These are phyloP conservation scores for Penicillium olsonii DNA, from an alignment of 2,329 filamentous ascomycete genomes.

Conservation along the genomic window DNA sequence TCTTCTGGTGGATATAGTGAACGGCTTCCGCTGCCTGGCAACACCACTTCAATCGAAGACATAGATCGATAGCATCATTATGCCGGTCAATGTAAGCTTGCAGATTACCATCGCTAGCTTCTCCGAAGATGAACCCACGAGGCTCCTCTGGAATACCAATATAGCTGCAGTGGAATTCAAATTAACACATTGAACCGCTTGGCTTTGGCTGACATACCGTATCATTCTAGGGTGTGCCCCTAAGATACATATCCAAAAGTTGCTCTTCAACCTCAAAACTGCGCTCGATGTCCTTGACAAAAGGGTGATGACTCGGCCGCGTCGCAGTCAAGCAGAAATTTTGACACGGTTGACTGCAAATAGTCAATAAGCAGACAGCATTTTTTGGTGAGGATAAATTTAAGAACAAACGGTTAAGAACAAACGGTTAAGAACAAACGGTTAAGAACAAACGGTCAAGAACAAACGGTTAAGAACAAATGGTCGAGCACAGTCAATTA, in stretches of 20 bases:
- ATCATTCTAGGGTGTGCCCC: constrained; percentile 3
- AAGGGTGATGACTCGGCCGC: neutral
- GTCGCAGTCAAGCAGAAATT: no score
- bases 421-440: no score
- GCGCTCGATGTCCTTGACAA: constrained; percentile 6
- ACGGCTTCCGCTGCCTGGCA: constrained; percentile 32
- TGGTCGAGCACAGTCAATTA: no score
- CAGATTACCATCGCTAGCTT: constrained; percentile 28
- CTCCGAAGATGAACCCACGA: constrained; percentile 14
- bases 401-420: no score
- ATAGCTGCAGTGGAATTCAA: neutral
- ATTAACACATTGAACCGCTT: neutral
- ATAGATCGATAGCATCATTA: constrained; percentile 19
- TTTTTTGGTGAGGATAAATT: no score
- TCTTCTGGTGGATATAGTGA: constrained; percentile 29
- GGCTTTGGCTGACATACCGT: neutral
- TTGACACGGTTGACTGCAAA: no score
- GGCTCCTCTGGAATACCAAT: constrained; percentile 5
- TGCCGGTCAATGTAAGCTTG: constrained; percentile 18
- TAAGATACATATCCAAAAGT: constrained; percentile 5
- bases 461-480: no score
- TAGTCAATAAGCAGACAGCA: no score
- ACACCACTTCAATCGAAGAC: constrained; percentile 28
- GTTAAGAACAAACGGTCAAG: no score
- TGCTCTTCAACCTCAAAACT: constrained; percentile 12